Conservation (phyloP, 345 rosid species). For the Citrus australasica region DNA sequence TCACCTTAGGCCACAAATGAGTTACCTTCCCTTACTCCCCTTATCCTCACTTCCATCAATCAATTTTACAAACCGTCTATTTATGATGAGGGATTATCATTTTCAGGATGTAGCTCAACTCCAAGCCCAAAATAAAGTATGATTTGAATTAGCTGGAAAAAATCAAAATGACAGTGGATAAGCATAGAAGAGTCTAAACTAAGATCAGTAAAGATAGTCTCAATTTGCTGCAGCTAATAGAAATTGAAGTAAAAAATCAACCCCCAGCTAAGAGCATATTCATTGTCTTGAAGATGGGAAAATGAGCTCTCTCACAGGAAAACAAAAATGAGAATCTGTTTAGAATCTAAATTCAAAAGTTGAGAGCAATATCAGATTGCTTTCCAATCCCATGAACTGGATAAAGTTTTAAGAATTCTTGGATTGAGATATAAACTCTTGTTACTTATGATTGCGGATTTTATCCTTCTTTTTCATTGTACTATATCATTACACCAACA, state of each 20-base stretch:
- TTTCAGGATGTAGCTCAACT: neutral
- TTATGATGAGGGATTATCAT: neutral
- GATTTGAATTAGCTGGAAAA: neutral
- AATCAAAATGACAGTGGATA: neutral
- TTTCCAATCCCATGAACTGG: neutral
- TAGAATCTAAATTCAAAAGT: neutral
- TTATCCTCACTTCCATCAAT: neutral
- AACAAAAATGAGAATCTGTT: neutral
- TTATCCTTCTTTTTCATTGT: neutral
- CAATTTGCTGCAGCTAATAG: neutral
- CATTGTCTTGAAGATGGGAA: neutral
- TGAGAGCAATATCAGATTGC: neutral
- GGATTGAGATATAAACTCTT: neutral
- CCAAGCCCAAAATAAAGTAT: neutral
- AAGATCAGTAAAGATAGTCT: neutral
- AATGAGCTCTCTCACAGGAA: neutral
- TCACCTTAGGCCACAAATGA: neutral
- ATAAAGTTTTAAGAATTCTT: neutral
- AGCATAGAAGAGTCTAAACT: neutral
- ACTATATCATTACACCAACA: too few species aligned
- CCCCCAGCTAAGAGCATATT: neutral
- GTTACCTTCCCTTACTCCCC: neutral
- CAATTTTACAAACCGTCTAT: neutral
- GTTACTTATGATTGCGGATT: neutral
- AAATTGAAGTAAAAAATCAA: neutral